phyloP scores from a whole-genome alignment of 495 filamentous ascomycete genomes.

The Penicillium dipodomyicola region DNA sequence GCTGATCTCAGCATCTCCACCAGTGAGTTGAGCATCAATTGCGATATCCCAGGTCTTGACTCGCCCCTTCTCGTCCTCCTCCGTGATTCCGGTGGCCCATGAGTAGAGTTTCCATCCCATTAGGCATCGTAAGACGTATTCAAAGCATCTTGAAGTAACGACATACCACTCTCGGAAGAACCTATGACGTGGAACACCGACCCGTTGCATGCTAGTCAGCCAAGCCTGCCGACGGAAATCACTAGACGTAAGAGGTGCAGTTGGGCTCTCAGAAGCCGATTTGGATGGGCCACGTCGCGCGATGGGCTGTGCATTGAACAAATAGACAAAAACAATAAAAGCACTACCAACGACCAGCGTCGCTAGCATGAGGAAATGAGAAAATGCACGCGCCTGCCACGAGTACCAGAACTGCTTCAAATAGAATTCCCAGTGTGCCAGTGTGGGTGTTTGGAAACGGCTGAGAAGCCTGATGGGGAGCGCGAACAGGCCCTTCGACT shows the following conservation, averaged over 20 bases:
- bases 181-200: conserved; percentile 86
- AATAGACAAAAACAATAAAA: conserved; percentile 64
- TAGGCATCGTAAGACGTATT: conserved; percentile 74
- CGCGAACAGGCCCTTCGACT: conserved; percentile 67
- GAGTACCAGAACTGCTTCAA: conserved; percentile 36
- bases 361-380: conserved; percentile 55
- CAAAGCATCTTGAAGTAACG: conserved; percentile 72
- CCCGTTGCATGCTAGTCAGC: conserved; percentile 91
- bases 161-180: conserved; percentile 83
- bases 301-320: conserved; percentile 58
- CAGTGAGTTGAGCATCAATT: conserved; percentile 90
- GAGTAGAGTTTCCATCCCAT: conserved; percentile 76
- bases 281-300: conserved; percentile 25
- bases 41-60: conserved; percentile 95
- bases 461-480: conserved; percentile 58
- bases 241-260: conserved; percentile 72
- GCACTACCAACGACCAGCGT: conserved; percentile 63
- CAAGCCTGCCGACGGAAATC: conserved; percentile 86
- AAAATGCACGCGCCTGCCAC: conserved; percentile 43
- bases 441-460: conserved; percentile 26
- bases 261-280: conserved; percentile 31
- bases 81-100: conserved; percentile 71
- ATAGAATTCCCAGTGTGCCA: conserved; percentile 29
- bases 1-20: conserved; percentile 86
- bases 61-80: conserved; percentile 81